Evolutionary conservation across 805 yeast genomes (phyloP), one percentile per base, ranked within the genome.

Genomic region (Ogataea parapolymorpha): DNA sequence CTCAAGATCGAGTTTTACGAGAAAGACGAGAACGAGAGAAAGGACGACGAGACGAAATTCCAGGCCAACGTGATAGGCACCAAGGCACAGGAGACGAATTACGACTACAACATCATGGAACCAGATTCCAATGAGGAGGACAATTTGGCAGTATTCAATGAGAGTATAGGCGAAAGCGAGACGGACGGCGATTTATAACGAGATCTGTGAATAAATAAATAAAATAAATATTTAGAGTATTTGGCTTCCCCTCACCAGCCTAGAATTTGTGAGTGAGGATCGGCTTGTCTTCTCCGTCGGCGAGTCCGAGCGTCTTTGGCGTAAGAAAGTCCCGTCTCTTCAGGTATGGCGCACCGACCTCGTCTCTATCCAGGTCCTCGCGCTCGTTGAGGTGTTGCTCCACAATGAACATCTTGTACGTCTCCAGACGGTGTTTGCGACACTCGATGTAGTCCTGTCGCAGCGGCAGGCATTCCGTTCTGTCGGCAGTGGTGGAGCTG

Each of bases 1-100:
- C 71, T 93, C 61, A 85, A 88, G 58, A 81, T 86, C 26, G 95
- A 89, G 58, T 75, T 85, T 38, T 89, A 85, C 53, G 90, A 82
- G 46, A 70, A 70, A 46, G 79, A 75, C 32, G 66, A 61, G 24
- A 50, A 54, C 28, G 51, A 51, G 13, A 55, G 50, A 27, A 49
- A 51, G 8, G 58, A 50, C 13, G 62, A 63, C 39, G 62, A 59
- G 36, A 59, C 54, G 31, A 51, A 50, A 31, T 55, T 54, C 31
- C 57, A 59, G 39, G 58, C 59, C 28, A 61, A 59, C 23, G 70
- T 62, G 13, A 65, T 61, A 37, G 69, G 69, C 16, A 67, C 68
- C 12, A 66, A 62, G 14, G 66, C 62, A 23, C 65, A 56, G 37
- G 63, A 51, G 12, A 55, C 52, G 9, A 60, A 51, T 26, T 62